Conservation (phyloP, 495 filamentous ascomycete genomes). For the Trichoderma virens region DNA sequence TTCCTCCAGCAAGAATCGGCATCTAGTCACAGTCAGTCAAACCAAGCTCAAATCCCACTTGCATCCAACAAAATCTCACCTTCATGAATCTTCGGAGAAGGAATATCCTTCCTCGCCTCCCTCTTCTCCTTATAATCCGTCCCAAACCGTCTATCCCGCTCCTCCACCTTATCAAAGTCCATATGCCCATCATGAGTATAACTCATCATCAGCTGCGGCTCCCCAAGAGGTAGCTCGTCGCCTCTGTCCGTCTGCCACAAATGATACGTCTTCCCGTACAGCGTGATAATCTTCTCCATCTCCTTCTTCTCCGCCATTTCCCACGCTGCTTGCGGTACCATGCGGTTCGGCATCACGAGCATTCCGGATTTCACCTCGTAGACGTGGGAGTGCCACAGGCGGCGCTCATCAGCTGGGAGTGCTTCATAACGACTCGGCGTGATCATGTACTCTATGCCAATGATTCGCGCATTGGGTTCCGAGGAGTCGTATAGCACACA, state of each 20-base stretch:
- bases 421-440: conserved; percentile 58
- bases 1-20: too few species aligned
- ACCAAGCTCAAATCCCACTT: too few species aligned
- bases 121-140: conserved; percentile 53
- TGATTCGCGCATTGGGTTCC: conserved; percentile 56
- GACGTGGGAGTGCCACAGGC: conserved; percentile 74
- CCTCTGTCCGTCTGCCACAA: conserved; percentile 85
- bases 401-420: conserved; percentile 56
- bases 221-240: conserved; percentile 63
- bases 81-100: conserved; percentile 49
- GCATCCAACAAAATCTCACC: too few species aligned
- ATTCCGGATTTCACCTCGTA: conserved; percentile 85
- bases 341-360: conserved; percentile 73
- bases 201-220: conserved; percentile 72
- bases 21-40: too few species aligned
- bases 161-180: conserved; percentile 53
- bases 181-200: conserved; percentile 53
- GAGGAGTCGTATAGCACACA: conserved; percentile 80
- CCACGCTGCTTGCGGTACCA: conserved; percentile 53
- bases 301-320: conserved; percentile 69
- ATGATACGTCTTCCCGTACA: conserved; percentile 90
- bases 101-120: conserved; percentile 54
- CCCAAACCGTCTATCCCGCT: conserved; percentile 60
- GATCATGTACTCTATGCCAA: conserved; percentile 94
- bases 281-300: conserved; percentile 61